phyloP scores from a whole-genome alignment of 768 basidiomycete species.

The Phylloporus scabripes region DNA sequence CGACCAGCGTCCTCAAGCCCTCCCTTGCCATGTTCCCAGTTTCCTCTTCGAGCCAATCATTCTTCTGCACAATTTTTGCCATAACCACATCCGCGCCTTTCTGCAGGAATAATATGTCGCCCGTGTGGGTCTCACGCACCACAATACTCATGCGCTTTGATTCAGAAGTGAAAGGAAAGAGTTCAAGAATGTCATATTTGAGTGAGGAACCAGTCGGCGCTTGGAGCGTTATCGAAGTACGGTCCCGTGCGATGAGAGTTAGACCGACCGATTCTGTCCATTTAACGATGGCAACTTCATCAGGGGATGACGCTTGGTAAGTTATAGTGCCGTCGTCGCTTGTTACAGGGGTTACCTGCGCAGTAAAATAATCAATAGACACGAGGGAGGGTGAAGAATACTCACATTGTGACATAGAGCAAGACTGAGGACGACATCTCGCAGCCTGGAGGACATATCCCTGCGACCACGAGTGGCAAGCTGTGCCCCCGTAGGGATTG shows the following conservation, averaged over 20 bases:
- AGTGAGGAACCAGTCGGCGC: slow-evolving; percentile 60
- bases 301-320: slow-evolving; percentile 97
- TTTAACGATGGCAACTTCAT: slow-evolving; percentile 97
- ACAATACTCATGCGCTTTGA: slow-evolving; percentile 99
- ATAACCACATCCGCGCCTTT: slow-evolving; percentile 99
- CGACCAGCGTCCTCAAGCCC: slow-evolving; percentile 89
- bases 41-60: slow-evolving; percentile 99
- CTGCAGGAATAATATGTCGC: slow-evolving; percentile 85
- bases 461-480: slow-evolving; percentile 82
- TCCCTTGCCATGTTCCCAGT: slow-evolving; percentile 98
- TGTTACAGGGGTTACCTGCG: slow-evolving; percentile 90
- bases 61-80: slow-evolving; percentile 89
- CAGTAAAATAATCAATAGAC: background rate
- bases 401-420: slow-evolving; percentile 94
- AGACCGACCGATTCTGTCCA: slow-evolving; percentile 97
- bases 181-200: slow-evolving; percentile 80
- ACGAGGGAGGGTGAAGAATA: slow-evolving; percentile 1
- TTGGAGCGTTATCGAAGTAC: slow-evolving; percentile 81
- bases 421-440: slow-evolving; percentile 88
- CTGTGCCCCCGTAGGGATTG: slow-evolving; percentile 69
- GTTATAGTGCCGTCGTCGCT: slow-evolving; percentile 95
- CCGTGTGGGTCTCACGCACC: slow-evolving; percentile 68
- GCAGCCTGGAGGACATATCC: slow-evolving; percentile 91
- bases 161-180: slow-evolving; percentile 98
- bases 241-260: slow-evolving; percentile 83